These are phyloP conservation scores for Pyronema domesticum DNA, from an alignment of 495 filamentous ascomycete genomes.

Conservation along the genomic window DNA sequence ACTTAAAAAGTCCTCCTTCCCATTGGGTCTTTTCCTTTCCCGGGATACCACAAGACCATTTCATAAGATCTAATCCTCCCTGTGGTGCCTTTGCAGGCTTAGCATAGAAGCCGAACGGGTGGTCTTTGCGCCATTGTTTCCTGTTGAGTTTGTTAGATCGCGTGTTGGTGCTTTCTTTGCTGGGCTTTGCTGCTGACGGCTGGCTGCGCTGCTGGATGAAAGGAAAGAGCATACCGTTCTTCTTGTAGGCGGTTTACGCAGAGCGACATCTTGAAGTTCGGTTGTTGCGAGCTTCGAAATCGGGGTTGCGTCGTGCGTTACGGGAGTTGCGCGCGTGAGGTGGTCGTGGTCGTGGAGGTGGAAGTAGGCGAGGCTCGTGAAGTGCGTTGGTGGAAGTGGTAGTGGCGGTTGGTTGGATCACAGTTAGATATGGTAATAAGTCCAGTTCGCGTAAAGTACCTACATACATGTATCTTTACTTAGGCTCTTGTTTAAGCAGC, in stretches of 20 bases:
- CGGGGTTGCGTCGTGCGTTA: too few species aligned
- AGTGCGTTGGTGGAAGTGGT: too few species aligned
- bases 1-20: slow-evolving; percentile 90
- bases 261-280: slow-evolving; percentile 49
- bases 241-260: slow-evolving; percentile 79
- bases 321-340: too few species aligned
- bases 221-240: slow-evolving; percentile 46
- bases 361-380: too few species aligned
- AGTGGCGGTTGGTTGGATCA: too few species aligned
- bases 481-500: too few species aligned
- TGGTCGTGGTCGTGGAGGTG: too few species aligned
- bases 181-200: slow-evolving; percentile 12
- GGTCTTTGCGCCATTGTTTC: slow-evolving; percentile 91
- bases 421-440: too few species aligned
- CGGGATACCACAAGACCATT: slow-evolving; percentile 90
- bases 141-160: slow-evolving; percentile 29
- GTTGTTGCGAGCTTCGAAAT: too few species aligned
- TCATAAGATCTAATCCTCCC: slow-evolving; percentile 77
- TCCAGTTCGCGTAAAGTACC: too few species aligned
- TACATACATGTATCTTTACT: too few species aligned
- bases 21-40: slow-evolving; percentile 91
- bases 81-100: slow-evolving; percentile 62
- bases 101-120: slow-evolving; percentile 95
- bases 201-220: neutral
- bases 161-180: slow-evolving; percentile 7